Percentiles rank a stretch among this genome's conserved stretches.
Evolutionary conservation across 2,329 filamentous ascomycete species (phyloP).

Genomic region (Neocatenulostroma microsporum): DNA sequence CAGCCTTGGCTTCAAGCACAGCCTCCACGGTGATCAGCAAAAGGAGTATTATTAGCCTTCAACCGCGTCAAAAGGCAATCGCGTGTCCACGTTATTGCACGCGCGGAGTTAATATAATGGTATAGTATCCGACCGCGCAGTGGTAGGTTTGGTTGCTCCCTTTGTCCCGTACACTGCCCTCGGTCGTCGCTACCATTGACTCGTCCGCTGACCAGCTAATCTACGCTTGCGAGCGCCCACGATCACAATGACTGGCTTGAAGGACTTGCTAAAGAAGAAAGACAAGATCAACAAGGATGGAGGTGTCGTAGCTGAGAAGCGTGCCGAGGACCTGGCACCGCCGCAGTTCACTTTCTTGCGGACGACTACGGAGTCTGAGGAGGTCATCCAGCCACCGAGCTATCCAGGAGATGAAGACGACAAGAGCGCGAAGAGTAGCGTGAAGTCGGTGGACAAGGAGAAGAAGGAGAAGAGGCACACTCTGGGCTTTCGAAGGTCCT

Average conservation of each 20-base stretch:
- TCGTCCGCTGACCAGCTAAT: conserved; percentile 4
- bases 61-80: background rate
- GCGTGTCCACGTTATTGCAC: no score
- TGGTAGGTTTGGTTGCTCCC: no score
- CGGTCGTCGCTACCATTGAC: background rate
- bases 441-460: conserved; percentile 18
- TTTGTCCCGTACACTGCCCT: background rate
- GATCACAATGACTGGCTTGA: conserved; percentile 55
- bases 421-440: conserved; percentile 23
- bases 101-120: no score
- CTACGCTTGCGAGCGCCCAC: no score
- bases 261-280: conserved; percentile 56
- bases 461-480: conserved; percentile 14
- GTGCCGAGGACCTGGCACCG: conserved; percentile 27
- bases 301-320: conserved; percentile 16
- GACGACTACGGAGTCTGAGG: conserved; percentile 71
- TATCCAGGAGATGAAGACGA: conserved; percentile 39
- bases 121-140: no score
- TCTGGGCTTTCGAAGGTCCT: conserved; percentile 30
- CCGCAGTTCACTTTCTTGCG: conserved; percentile 78
- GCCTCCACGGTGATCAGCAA: background rate
- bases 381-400: conserved; percentile 65
- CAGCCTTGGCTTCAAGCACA: no score
- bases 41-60: background rate
- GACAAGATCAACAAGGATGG: conserved; percentile 40